Conservation (phyloP, 768 basidiomycete genomes). For the Candolleomyces efflorescens region DNA sequence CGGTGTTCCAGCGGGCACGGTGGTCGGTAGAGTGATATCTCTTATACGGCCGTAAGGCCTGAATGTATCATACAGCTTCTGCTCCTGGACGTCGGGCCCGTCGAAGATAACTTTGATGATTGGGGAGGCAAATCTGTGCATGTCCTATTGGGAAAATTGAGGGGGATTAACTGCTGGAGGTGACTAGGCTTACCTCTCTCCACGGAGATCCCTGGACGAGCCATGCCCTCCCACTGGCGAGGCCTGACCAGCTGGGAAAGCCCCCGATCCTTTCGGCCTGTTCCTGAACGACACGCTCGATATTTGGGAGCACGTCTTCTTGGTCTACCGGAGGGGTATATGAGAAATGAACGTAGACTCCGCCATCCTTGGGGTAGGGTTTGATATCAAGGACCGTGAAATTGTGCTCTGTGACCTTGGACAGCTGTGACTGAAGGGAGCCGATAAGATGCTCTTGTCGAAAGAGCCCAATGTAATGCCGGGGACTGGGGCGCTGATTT, state of each 20-base stretch:
- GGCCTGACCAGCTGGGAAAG: constrained; percentile 59
- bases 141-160: constrained; percentile 50
- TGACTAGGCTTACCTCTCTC: constrained; percentile 55
- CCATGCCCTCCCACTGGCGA: constrained; percentile 54
- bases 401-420: constrained; percentile 45
- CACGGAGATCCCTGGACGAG: constrained; percentile 76
- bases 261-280: constrained; percentile 47
- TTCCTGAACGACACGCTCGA: constrained; percentile 46
- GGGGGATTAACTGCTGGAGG: not conserved
- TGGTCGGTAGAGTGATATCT: constrained; percentile 56
- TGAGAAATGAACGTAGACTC: constrained; percentile 74
- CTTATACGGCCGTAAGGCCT: constrained; percentile 77
- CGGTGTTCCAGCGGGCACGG: constrained; percentile 60
- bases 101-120: constrained; percentile 80
- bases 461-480: constrained; percentile 58
- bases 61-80: constrained; percentile 71
- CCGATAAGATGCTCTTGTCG: constrained; percentile 56
- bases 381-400: constrained; percentile 64
- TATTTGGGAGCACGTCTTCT: constrained; percentile 36
- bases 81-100: constrained; percentile 83
- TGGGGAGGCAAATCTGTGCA: constrained; percentile 74
- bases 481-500: constrained; percentile 40
- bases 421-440: constrained; percentile 43
- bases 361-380: constrained; percentile 76
- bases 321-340: constrained; percentile 35